phyloP scores from a whole-genome alignment of 495 filamentous ascomycete genomes.

The Penicillium parvum region DNA sequence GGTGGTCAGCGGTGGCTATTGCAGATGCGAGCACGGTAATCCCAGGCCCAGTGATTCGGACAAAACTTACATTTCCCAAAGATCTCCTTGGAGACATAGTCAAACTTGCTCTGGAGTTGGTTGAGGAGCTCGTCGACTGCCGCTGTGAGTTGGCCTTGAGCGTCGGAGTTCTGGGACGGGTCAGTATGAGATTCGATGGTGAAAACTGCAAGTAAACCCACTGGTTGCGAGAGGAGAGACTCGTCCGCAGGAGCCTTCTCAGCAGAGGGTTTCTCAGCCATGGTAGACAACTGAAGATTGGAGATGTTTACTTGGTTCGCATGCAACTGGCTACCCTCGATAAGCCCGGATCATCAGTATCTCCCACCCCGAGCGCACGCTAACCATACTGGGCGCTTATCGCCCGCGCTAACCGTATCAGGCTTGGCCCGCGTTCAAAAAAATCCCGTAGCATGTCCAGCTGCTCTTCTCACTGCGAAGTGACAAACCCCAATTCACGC shows the following conservation, averaged over 20 bases:
- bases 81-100: constrained; percentile 73
- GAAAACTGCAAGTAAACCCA: constrained; percentile 1
- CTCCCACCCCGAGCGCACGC: constrained; percentile 9
- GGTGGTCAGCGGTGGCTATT: constrained; percentile 1
- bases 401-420: constrained; percentile 23
- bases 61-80: constrained; percentile 73
- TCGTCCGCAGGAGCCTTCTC: constrained; percentile 18
- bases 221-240: constrained; percentile 23
- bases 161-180: constrained; percentile 27
- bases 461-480: constrained; percentile 15
- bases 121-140: constrained; percentile 83
- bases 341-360: constrained; percentile 29
- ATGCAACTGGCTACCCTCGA: constrained; percentile 8
- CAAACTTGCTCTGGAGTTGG: constrained; percentile 78
- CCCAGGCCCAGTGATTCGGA: not conserved
- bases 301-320: not conserved
- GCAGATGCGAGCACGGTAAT: not conserved
- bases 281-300: constrained; percentile 2
- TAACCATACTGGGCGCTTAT: constrained; percentile 21
- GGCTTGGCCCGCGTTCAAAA: constrained; percentile 35
- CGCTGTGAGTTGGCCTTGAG: constrained; percentile 62
- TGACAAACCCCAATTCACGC: constrained; percentile 13
- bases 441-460: constrained; percentile 33
- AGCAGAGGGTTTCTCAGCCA: constrained; percentile 19
- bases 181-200: constrained; percentile 2